phyloP scores from a whole-genome alignment of 495 filamentous ascomycete species.

The Xylaria acuta region DNA sequence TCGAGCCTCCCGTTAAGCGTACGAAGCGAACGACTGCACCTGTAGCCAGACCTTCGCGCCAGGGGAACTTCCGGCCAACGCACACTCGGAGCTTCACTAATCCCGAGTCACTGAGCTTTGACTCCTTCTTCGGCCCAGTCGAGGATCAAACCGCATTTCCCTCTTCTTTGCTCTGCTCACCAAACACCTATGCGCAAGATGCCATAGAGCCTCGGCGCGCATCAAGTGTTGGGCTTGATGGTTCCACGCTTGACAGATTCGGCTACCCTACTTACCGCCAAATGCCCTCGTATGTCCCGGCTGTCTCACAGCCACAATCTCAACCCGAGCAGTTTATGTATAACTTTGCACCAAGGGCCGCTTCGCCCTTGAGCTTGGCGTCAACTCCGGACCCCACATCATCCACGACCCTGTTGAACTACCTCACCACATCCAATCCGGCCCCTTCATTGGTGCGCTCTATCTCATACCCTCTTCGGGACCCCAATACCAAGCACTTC shows the following conservation, averaged over 20 bases:
- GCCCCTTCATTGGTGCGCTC: constrained; percentile 82
- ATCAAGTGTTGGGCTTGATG: constrained; percentile 74
- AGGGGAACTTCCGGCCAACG: constrained; percentile 50
- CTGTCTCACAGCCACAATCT: constrained; percentile 44
- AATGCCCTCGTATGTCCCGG: constrained; percentile 69
- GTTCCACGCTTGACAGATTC: constrained; percentile 68
- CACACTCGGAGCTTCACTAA: constrained; percentile 72
- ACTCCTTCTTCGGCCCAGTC: constrained; percentile 44
- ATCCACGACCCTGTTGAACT: constrained; percentile 76
- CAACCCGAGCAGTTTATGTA: constrained; percentile 53
- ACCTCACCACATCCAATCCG: constrained; percentile 80
- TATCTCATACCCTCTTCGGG: constrained; percentile 70
- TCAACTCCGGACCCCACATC: constrained; percentile 51
- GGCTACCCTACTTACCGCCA: constrained; percentile 83
- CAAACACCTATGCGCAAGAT: constrained; percentile 64
- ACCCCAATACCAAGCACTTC: constrained; percentile 78
- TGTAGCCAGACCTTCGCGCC: constrained; percentile 33
- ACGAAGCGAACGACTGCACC: constrained; percentile 46
- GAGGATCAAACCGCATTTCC: constrained; percentile 46
- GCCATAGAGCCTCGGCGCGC: constrained; percentile 62
- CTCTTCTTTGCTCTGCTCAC: constrained; percentile 66
- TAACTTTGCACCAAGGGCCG: constrained; percentile 51
- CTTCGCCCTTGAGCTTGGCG: constrained; percentile 56
- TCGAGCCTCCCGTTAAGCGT: constrained; percentile 55
- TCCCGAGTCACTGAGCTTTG: constrained; percentile 62